Base-by-base conservation (phyloP, 768 basidiomycete genomes). In the Calvatia gigantea region DNA sequence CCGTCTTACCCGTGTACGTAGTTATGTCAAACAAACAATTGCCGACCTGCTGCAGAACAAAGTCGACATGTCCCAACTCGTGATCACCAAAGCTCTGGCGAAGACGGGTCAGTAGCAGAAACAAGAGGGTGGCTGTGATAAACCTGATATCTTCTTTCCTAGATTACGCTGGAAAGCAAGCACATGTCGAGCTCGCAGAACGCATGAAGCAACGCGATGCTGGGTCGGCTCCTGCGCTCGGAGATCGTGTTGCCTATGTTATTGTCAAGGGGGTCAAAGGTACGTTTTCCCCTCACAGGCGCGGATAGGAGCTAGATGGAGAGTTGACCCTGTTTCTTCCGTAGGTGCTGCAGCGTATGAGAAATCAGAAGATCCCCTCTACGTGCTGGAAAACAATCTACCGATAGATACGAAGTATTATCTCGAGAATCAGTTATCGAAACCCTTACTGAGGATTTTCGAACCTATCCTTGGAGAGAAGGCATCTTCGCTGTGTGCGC, bases 331-430 rank as follows among this genome's bases (percentile, higher is more conserved):
- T n/a, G 1, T 29, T 60, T 32, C 17, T 42, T 5, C 4, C 6
- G 15, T 38, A 92, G 91, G 93, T 62, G 96, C 97, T 11, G 94
- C 94, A 14, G 97, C 96, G 14, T 99, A 97, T 62, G 96, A 98
- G 67, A 98, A 98, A 69, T 98, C 96, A 0, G 97, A 99, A 67
- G 97, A 98, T 63, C 97, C 97, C 0, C 78, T 99, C 51, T 98
- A 92, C 64, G 97, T 98, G 14, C 81, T 99, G 19, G 97, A 99
- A 70, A 94, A 99, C 70, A 99, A 94, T 68, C 83, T 99, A 39
- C 97, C 97, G 0, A 95, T 99, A 59, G 97, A 99, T 66, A 98
- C 97, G 4, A 88, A 91, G 65, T 98, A 99, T 69, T 99, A 98
- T 67, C 83, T 99, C 45, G 96, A 99, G 56, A 98, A 98, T 64